Evolutionary conservation across 345 rosid genomes (phyloP), one percentile per base, ranked within the genome.

Genomic region (Eucalyptus pauciflora): DNA sequence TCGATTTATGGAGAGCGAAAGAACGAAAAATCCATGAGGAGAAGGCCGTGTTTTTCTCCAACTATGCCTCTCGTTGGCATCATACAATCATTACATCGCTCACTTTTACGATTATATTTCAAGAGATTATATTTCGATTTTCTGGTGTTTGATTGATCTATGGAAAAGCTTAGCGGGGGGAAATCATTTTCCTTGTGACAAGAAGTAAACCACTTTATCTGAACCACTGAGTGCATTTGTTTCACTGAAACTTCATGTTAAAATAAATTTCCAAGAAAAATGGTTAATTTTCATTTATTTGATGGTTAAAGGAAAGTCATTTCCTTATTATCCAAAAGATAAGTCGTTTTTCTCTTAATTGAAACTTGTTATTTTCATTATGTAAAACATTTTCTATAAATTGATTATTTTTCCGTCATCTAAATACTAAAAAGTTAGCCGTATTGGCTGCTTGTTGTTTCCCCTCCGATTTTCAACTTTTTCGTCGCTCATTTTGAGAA

Each of bases 61-160:
- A 3, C 69, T 25, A 58, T 58, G n/a, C n/a, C 67, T 58, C n/a
- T 10, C 13, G 29, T 58, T 25, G 67, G 67, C 67, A 58, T 58
- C 10, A 2, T 25, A 5, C 67, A 33, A 17, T 33, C 45, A 64
- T 14, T 14, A n/a, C 18, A 7, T n/a, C 18, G 5, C 45, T 33
- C 45, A 31, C 13, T 69, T 8, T 58, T 58, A 58, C 0, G n/a
- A 27, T 25, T 20, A 52, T 8, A 52, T 60, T 60, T 60, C 31
- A 6, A 10, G 4, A 60, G n/a, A 25, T 60, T 60, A 0, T 25
- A 24, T 60, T 60, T 25, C 2, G 15, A 60, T 60, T 60, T 58
- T 60, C n/a, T 15, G 0, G 4, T 5, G 7, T 10, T 5, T 60
- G 15, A 27, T 2, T 7, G 3, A 25, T 58, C 2, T 27, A 58